A percentile compares a stretch with the other conserved stretches of the same genome.
phyloP scores from a whole-genome alignment of 2,329 filamentous ascomycete genomes.

The Penicillium nordicum region DNA sequence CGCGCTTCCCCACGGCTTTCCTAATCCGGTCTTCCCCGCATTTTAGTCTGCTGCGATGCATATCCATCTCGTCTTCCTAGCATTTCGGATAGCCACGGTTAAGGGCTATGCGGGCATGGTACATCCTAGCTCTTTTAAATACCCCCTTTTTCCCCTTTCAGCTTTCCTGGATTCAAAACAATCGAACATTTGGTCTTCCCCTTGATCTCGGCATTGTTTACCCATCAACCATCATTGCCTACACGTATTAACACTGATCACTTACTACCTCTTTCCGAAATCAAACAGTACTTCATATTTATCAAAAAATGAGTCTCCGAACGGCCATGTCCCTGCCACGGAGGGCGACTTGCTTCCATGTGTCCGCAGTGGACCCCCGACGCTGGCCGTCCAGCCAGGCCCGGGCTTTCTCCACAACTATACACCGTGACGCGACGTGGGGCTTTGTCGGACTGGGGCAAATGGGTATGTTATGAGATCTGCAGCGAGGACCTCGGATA shows the following conservation, averaged over 20 bases:
- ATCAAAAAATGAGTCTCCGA: constrained; percentile 15
- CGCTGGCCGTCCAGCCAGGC: constrained; percentile 15
- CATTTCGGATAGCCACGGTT: constrained; percentile 18
- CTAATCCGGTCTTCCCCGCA: constrained; percentile 11
- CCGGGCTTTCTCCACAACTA: constrained; percentile 48
- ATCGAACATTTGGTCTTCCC: background rate
- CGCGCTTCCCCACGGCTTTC: constrained; percentile 7
- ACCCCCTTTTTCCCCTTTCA: background rate
- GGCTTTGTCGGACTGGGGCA: constrained; percentile 60
- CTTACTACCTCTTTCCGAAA: background rate
- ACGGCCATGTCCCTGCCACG: constrained; percentile 5
- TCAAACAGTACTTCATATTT: background rate
- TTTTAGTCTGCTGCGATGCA: background rate
- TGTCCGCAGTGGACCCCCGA: constrained; percentile 6
- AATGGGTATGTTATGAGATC: constrained; percentile 50
- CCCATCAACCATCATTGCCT: background rate
- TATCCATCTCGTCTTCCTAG: background rate
- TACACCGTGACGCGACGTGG: constrained; percentile 49
- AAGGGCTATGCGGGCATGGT: background rate
- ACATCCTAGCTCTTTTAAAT: constrained; percentile 3
- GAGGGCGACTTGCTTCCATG: constrained; percentile 8
- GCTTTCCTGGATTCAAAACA: background rate
- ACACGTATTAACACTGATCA: background rate
- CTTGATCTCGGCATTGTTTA: background rate
- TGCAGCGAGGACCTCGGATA: background rate